Percentiles rank a stretch among this genome's conserved stretches.
Conservation (phyloP, 352 stramenopile genomes). For the Globisporangium okanoganense region DNA sequence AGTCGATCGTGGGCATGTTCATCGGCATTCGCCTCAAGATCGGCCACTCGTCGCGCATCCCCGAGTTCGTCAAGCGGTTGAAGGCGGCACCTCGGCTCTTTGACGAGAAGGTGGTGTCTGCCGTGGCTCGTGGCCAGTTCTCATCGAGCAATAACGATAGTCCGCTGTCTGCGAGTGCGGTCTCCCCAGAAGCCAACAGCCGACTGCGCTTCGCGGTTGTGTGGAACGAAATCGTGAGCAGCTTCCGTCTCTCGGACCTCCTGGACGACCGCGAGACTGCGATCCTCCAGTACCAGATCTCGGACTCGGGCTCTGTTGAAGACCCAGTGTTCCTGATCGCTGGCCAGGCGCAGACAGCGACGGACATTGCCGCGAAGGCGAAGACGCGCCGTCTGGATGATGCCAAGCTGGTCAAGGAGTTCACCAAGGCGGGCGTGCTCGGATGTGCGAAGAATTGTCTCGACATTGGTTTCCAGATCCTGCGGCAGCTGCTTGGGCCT, state of each 20-base stretch:
- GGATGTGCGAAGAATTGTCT: conserved; percentile 75
- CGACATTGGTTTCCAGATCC: conserved; percentile 79
- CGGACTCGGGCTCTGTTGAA: conserved; percentile 71
- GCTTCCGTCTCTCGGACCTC: conserved; percentile 83
- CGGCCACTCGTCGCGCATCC: conserved; percentile 71
- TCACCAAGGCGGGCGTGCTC: conserved; percentile 70
- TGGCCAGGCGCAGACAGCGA: conserved; percentile 64
- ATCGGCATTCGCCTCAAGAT: conserved; percentile 83
- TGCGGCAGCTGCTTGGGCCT: conserved; percentile 71
- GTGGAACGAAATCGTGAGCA: conserved; percentile 89
- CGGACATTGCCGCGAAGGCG: conserved; percentile 55
- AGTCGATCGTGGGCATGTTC: conserved; percentile 66
- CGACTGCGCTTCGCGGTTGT: conserved; percentile 83
- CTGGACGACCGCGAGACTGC: conserved; percentile 84
- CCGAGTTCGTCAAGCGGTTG: conserved; percentile 67
- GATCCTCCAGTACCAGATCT: conserved; percentile 89
- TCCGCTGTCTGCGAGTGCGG: conserved; percentile 46
- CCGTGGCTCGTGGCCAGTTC: conserved; percentile 57
- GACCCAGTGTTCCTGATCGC: conserved; percentile 88
- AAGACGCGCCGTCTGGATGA: conserved; percentile 63
- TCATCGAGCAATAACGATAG: conserved; percentile 46
- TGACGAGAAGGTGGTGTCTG: conserved; percentile 76
- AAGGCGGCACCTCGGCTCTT: conserved; percentile 66
- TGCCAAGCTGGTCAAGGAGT: conserved; percentile 53
- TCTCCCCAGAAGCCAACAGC: conserved; percentile 67